Conservation (phyloP, 495 filamentous ascomycete genomes). For the Peziza echinospora region DNA sequence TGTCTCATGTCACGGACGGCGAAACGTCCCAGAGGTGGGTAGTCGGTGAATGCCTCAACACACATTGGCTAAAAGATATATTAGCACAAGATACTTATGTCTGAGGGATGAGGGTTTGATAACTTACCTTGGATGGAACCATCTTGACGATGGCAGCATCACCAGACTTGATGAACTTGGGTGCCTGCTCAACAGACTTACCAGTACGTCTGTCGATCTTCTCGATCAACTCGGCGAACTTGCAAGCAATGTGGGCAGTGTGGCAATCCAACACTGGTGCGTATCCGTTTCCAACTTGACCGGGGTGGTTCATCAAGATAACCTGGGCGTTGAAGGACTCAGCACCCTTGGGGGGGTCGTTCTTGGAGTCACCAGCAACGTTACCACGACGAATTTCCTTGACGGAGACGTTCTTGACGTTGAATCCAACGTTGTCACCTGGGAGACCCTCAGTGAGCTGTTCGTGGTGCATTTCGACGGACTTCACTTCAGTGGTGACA, state of each 20-base stretch:
- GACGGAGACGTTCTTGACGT: slow-evolving; percentile 99
- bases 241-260: slow-evolving; percentile 99
- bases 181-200: slow-evolving; percentile 72
- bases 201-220: slow-evolving; percentile 99
- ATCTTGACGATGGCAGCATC: slow-evolving; percentile 99
- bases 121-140: slow-evolving; percentile 62
- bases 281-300: slow-evolving; percentile 97
- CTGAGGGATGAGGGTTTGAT: neutral
- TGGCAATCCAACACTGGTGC: slow-evolving; percentile 98
- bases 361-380: slow-evolving; percentile 99
- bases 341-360: slow-evolving; percentile 74
- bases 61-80: slow-evolving; percentile 58
- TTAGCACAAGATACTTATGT: neutral
- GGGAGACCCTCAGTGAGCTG: slow-evolving; percentile 90
- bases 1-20: slow-evolving; percentile 85
- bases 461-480: slow-evolving; percentile 97
- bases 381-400: slow-evolving; percentile 99
- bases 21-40: slow-evolving; percentile 97
- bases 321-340: slow-evolving; percentile 98
- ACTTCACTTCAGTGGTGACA: slow-evolving; percentile 99
- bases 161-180: slow-evolving; percentile 99
- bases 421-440: slow-evolving; percentile 99
- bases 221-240: slow-evolving; percentile 94
- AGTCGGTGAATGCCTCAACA: slow-evolving; percentile 98
- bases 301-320: slow-evolving; percentile 99